Base-by-base conservation (phyloP, 495 filamentous ascomycete species). In the Aspergillus egyptiacus region DNA sequence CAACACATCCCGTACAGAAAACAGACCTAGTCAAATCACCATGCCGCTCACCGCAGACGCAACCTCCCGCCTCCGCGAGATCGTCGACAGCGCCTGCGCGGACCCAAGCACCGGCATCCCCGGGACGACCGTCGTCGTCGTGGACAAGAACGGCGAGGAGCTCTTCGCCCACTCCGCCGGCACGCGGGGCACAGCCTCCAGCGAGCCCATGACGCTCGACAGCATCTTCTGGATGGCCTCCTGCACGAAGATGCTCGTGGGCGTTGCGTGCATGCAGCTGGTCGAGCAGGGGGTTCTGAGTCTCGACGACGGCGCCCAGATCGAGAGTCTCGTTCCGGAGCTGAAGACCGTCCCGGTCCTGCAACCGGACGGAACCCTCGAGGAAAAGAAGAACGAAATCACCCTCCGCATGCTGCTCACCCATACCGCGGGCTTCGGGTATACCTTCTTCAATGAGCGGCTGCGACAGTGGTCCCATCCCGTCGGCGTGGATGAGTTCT, bases 221-320 rank as follows among this genome's bases (percentile, higher is more conserved):
- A 33, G 1, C 17, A 33, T 33, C 10, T 44, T 44, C 39, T 52
- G 50, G 50, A 40, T 52, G 6, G 50, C 50, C n/a, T 46, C 41
- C 2, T 81, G 77, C 54, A 83, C 80, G 0, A 83, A 82, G 53
- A 59, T 80, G 62, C 53, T 81, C 2, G 61, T 59, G 1, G 75
- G 69, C 0, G 67, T 85, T 45, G 79, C 79, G 0, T 74, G 66
- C 49, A 82, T 83, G 80, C 80, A 85, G 53, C 69, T 81, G 0
- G 74, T 81, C 6, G 80, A 84, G 54, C 69, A 77, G 46, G 78
- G 76, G 0, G 62, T 54, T 28, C 51, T 85, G 2, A 53, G 43
- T 0, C 62, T 85, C 1, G 81, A 83, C 60, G 73, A 82, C 60
- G 60, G 56, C 0, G 62, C 64, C 13, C 52, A 70, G 46, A 59